Evolutionary conservation across 768 basidiomycete genomes (phyloP), one percentile per base, ranked within the genome.

Genomic region (Russula brevipes): DNA sequence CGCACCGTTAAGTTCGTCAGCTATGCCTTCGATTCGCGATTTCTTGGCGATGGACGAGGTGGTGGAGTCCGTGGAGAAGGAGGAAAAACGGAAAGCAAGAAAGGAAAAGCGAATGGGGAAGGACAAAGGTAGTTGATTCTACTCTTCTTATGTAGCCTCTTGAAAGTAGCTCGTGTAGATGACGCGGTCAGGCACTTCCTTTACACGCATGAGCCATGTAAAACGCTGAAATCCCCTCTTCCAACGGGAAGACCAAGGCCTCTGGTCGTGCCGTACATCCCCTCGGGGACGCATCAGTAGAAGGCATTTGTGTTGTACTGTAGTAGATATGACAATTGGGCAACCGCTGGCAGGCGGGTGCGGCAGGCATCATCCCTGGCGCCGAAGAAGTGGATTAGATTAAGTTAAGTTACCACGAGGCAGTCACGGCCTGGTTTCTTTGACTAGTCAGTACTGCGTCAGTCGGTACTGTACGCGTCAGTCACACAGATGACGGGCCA

Each of bases 21-120:
- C 84, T 6, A 69, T 95, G 17, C 90, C 91, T 41, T 93, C 91
- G 16, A 89, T 96, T 72, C 83, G 83, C 55, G 89, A 91, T 35
- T 80, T 97, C 63, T 76, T 98, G 44, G 88, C 86, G 6, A 83
- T 89, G 78, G 89, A 94, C 65, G 78, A 83, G 44, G 87, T 83
- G 16, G 83, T 81, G 5, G 24, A 24, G 24, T 24, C 24, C 24
- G 24, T 24, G 24, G 83, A 82, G 65, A 81, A 82, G 61, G 78
- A 79, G 14, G 82, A 86, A 59, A 91, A 91, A 72, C 79, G 86
- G 66, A 82, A 79, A 66, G 85, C 88, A 66, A 80, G 83, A 59
- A 94, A 91, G 72, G 88, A 91, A 60, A 90, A 91, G 74, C 84
- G 85, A 68, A 85, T 83, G 69, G 74, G 75, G 19, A 77, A 76